Evolutionary conservation across 2,329 filamentous ascomycete genomes (phyloP).

Genomic region (Neonectria sp.): DNA sequence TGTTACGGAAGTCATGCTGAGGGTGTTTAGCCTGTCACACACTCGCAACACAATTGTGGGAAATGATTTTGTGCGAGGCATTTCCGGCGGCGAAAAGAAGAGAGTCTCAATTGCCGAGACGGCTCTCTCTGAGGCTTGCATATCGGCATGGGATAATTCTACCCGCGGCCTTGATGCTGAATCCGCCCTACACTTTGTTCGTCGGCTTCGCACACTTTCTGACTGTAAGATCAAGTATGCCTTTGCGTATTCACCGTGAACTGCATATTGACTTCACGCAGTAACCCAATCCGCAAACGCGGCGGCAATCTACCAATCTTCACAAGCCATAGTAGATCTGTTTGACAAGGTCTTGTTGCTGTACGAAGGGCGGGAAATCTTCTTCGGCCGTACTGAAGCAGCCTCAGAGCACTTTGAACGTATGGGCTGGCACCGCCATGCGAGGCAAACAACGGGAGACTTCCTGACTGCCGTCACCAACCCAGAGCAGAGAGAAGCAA

Average conservation of each 20-base stretch:
- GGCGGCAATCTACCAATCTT: conserved; percentile 71
- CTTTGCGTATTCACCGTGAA: not conserved
- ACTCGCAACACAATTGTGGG: conserved; percentile 68
- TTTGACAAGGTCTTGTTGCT: conserved; percentile 79
- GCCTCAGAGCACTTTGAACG: conserved; percentile 76
- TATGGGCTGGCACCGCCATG: conserved; percentile 73
- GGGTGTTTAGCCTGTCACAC: conserved; percentile 69
- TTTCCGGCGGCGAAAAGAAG: conserved; percentile 64
- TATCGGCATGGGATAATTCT: conserved; percentile 59
- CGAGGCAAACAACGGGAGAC: conserved; percentile 77
- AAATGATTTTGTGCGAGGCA: conserved; percentile 65
- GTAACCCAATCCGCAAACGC: conserved; percentile 3
- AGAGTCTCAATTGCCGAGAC: conserved; percentile 54
- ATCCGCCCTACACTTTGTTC: conserved; percentile 66
- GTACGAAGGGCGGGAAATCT: conserved; percentile 77
- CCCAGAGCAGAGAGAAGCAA: conserved; percentile 38
- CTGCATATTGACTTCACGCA: conserved; percentile 23
- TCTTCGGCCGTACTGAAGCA: conserved; percentile 72
- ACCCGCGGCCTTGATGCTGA: conserved; percentile 68
- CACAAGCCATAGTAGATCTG: conserved; percentile 57
- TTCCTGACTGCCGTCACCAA: conserved; percentile 75
- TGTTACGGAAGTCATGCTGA: conserved; percentile 65
- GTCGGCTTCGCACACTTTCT: conserved; percentile 34
- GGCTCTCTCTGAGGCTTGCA: conserved; percentile 43
- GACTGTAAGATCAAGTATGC: conserved; percentile 27